Percentiles rank a stretch among this genome's conserved stretches.
Evolutionary conservation across 768 basidiomycete genomes (phyloP).

Genomic region (Russula sp.): DNA sequence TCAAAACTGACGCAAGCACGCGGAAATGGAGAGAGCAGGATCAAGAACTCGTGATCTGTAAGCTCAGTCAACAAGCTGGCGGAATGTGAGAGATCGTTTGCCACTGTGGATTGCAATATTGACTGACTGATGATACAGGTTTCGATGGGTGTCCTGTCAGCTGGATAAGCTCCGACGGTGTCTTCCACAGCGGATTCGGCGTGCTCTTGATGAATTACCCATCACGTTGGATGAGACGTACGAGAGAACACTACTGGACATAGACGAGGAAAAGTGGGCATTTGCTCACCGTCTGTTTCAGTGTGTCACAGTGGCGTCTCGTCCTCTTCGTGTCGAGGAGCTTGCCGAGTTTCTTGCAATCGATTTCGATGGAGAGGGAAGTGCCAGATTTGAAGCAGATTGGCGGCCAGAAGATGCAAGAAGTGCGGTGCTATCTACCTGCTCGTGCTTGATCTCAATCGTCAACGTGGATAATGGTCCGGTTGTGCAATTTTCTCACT

Average conservation of each 20-base stretch:
- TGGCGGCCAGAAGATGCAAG: neutral
- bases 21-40: neutral
- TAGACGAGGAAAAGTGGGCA: neutral
- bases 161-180: neutral
- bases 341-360: neutral
- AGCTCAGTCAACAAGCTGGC: neutral
- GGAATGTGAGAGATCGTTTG: neutral
- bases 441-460: neutral
- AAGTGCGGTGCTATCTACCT: neutral
- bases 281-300: slow-evolving; percentile 1
- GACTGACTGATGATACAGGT: neutral
- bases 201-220: neutral
- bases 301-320: neutral
- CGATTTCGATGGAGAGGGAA: neutral
- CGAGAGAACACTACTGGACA: neutral
- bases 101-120: neutral
- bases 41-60: neutral
- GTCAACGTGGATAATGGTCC: neutral
- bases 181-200: no score
- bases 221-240: neutral
- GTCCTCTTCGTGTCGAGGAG: neutral
- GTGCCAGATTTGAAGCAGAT: no score
- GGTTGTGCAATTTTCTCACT: slow-evolving; percentile 3
- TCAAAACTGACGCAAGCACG: neutral
- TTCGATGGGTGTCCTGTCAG: neutral